phyloP scores from a whole-genome alignment of 192 early-diverging fungal species.

The Pilaira anomala region DNA sequence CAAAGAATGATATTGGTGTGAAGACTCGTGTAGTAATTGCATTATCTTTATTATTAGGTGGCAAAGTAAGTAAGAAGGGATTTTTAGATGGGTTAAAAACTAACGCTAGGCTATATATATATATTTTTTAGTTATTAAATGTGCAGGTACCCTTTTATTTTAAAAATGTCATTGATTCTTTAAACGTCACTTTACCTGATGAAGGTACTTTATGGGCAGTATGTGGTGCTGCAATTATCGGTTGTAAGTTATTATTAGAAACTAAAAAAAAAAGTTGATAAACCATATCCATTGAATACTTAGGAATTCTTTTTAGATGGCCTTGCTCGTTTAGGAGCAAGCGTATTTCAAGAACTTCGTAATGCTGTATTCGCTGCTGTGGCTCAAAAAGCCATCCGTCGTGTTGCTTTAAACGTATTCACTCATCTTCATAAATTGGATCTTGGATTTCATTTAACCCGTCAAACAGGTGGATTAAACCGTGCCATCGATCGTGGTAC shows the following conservation, averaged over 20 bases:
- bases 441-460: conserved; percentile 84
- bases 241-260: too few species aligned
- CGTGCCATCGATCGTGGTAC: conserved; percentile 95
- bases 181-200: conserved; percentile 66
- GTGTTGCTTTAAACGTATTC: conserved; percentile 85
- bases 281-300: too few species aligned
- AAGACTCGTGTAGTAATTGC: conserved; percentile 87
- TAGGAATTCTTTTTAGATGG: conserved; percentile 64
- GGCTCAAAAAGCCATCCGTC: conserved; percentile 90
- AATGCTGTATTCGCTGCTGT: conserved; percentile 94
- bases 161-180: conserved; percentile 86
- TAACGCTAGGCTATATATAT: conserved; percentile 37
- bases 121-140: conserved; percentile 59
- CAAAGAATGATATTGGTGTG: conserved; percentile 77
- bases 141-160: conserved; percentile 96
- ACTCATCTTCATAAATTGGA: conserved; percentile 87
- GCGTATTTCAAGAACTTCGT: conserved; percentile 81
- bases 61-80: conserved; percentile 63
- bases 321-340: conserved; percentile 79
- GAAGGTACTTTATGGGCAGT: conserved; percentile 69
- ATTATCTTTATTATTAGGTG: conserved; percentile 75
- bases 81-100: conserved; percentile 30
- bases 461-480: conserved; percentile 96
- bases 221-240: conserved; percentile 89
- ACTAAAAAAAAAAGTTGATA: too few species aligned